Conservation (phyloP, 2,329 filamentous ascomycete genomes). For the Sporothrix schenckii region DNA sequence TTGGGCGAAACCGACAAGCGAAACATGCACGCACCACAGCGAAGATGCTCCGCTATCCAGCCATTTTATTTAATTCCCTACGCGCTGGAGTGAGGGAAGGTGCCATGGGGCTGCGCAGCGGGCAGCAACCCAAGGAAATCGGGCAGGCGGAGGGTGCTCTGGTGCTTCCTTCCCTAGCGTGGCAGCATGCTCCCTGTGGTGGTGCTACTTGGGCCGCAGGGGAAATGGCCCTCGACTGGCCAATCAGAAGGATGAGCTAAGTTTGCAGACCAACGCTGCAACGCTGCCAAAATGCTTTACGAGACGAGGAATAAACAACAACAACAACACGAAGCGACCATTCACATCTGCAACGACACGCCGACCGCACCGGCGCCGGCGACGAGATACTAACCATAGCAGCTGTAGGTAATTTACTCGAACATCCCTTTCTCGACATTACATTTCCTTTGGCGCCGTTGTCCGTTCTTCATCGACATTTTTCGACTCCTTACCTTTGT, state of each 20-base stretch:
- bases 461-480: conserved; percentile 4
- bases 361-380: conserved; percentile 22
- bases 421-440: neutral
- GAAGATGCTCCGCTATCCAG: conserved; percentile 11
- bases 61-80: conserved; percentile 16
- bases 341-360: conserved; percentile 21
- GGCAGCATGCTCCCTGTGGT: conserved; percentile 6
- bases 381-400: conserved; percentile 30
- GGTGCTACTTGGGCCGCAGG: conserved; percentile 7
- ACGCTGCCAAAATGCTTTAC: neutral
- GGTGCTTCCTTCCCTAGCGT: neutral
- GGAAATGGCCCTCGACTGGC: neutral
- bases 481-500: conserved; percentile 6
- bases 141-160: conserved; percentile 7
- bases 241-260: conserved; percentile 14
- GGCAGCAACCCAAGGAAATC: conserved; percentile 15
- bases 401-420: neutral
- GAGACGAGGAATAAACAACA: conserved; percentile 24
- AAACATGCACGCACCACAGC: conserved; percentile 21
- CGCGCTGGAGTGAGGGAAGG: neutral
- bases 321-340: conserved; percentile 17
- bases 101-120: neutral
- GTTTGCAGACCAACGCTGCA: conserved; percentile 1
- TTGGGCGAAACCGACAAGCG: conserved; percentile 15
- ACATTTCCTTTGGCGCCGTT: neutral